Conservation (phyloP, 306 rosid genomes). For the Geum urbanum region DNA sequence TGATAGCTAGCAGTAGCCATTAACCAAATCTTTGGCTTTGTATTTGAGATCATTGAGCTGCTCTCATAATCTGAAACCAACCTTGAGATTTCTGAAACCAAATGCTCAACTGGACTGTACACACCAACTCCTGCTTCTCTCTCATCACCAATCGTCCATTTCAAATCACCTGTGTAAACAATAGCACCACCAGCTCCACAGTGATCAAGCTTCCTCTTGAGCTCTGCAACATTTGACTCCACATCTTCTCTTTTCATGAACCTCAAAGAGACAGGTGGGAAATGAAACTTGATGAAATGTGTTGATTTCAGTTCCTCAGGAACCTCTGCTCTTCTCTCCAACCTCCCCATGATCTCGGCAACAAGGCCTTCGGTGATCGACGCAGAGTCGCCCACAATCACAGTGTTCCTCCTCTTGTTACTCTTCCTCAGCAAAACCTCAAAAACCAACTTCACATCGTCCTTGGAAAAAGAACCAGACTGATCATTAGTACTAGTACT, state of each 20-base stretch:
- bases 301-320: conserved; percentile 61
- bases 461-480: conserved; percentile 45
- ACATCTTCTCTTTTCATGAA: conserved; percentile 66
- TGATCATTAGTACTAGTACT: conserved; percentile 6
- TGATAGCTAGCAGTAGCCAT: conserved; percentile 76
- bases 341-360: conserved; percentile 49
- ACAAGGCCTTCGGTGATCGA: conserved; percentile 58
- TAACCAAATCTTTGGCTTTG: conserved; percentile 55
- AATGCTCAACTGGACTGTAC: conserved; percentile 54
- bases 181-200: conserved; percentile 50
- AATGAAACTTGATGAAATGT: conserved; percentile 47
- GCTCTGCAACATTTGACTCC: conserved; percentile 47
- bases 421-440: conserved; percentile 55
- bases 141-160: conserved; percentile 56
- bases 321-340: conserved; percentile 56
- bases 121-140: conserved; percentile 27
- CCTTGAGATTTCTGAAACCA: conserved; percentile 63
- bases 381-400: conserved; percentile 66
- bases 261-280: conserved; percentile 47
- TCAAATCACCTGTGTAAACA: conserved; percentile 66
- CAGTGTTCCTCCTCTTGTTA: conserved; percentile 55
- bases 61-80: conserved; percentile 37
- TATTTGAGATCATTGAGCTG: conserved; percentile 9
- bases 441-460: conserved; percentile 57
- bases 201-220: conserved; percentile 51